Conservation (phyloP, 441 rosid genomes). For the Erodium trifolium region DNA sequence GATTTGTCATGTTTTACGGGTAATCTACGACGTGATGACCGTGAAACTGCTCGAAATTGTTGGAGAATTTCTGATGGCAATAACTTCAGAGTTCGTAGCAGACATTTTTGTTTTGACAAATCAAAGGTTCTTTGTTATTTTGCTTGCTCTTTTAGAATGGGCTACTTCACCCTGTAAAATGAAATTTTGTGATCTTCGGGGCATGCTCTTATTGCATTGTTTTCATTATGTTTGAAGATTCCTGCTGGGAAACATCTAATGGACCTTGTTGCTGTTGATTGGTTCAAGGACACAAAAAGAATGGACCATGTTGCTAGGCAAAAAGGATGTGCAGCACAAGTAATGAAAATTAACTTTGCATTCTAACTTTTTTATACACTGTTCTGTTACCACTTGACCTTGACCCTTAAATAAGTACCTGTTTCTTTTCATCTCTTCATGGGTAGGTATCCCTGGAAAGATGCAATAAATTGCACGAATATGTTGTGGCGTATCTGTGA, state of each 20-base stretch:
- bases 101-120: constrained; percentile 75
- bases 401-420: background rate
- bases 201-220: constrained; percentile 1
- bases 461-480: background rate
- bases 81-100: constrained; percentile 95
- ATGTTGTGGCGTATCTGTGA: background rate
- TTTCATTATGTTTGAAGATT: constrained; percentile 34
- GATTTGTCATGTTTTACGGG: constrained; percentile 86
- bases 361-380: background rate
- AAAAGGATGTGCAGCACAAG: constrained; percentile 93
- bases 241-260: constrained; percentile 92
- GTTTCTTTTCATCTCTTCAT: background rate
- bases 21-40: constrained; percentile 74
- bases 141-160: background rate
- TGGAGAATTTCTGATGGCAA: constrained; percentile 84
- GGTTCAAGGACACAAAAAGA: constrained; percentile 95
- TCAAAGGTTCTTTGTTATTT: constrained; percentile 47
- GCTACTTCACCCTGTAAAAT: background rate
- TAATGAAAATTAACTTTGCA: constrained; percentile 18
- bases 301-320: constrained; percentile 95
- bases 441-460: background rate
- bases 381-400: background rate
- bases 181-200: background rate
- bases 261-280: constrained; percentile 99
- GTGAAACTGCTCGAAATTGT: constrained; percentile 79